These are phyloP conservation scores for Graphilbum ipis-grandicollis DNA, from an alignment of 2,329 filamentous ascomycete genomes.

Conservation along the genomic window DNA sequence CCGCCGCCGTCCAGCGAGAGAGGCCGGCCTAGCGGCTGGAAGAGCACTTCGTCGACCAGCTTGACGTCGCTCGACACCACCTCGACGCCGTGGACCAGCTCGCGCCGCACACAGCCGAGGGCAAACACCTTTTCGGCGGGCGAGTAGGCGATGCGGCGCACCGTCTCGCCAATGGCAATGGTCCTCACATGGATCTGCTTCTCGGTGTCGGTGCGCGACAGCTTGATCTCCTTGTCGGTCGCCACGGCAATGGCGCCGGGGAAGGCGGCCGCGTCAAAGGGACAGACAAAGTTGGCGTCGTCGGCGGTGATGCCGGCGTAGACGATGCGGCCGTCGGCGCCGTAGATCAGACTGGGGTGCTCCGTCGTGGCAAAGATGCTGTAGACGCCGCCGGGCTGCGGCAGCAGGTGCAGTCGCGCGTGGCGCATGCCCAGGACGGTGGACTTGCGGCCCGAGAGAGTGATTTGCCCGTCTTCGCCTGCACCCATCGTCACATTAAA, in stretches of 20 bases:
- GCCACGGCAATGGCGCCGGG: constrained; percentile 69
- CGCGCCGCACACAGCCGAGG: constrained; percentile 67
- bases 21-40: constrained; percentile 56
- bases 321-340: constrained; percentile 68
- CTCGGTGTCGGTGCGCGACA: constrained; percentile 68
- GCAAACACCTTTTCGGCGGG: constrained; percentile 64
- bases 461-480: too few relatives aligned
- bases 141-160: constrained; percentile 76
- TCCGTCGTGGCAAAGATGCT: constrained; percentile 91
- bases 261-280: constrained; percentile 68
- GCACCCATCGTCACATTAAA: constrained; percentile 64
- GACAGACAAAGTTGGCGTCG: constrained; percentile 62
- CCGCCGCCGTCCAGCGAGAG: constrained; percentile 37
- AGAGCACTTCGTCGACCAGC: constrained; percentile 79
- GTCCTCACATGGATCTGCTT: constrained; percentile 77
- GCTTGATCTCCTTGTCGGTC: constrained; percentile 56
- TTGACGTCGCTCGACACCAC: constrained; percentile 64
- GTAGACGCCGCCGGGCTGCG: constrained; percentile 32
- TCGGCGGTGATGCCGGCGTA: constrained; percentile 91
- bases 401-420: constrained; percentile 63
- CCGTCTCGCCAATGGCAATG: constrained; percentile 61
- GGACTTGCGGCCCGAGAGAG: constrained; percentile 57
- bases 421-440: constrained; percentile 76
- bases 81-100: constrained; percentile 55
- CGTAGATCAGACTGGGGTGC: constrained; percentile 85